Percentiles rank a stretch among this genome's conserved stretches.
phyloP scores from a whole-genome alignment of 2,329 filamentous ascomycete genomes.

The Pleoardoris graminearum region DNA sequence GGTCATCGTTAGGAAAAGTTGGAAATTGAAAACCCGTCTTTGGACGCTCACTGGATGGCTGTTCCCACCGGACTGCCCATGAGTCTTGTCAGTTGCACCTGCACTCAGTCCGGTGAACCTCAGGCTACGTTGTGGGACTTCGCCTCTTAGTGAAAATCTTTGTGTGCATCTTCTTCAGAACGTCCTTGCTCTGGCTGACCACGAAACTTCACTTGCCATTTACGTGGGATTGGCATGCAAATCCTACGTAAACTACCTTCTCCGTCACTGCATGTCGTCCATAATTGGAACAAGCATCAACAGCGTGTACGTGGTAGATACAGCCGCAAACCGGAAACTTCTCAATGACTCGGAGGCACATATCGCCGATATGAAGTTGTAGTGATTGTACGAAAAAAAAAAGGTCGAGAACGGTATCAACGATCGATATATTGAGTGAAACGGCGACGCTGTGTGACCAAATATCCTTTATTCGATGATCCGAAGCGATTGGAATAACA shows the following conservation, averaged over 20 bases:
- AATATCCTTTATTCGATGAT: not conserved
- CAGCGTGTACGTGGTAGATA: constrained; percentile 40
- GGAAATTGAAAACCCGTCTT: not conserved
- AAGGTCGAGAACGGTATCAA: not conserved
- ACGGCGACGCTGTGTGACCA: not conserved
- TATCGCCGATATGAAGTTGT: constrained; percentile 13
- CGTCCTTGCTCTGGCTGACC: not conserved
- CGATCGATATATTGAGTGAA: not conserved
- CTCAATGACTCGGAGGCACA: constrained; percentile 44
- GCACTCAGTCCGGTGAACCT: not conserved
- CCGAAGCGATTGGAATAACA: not conserved
- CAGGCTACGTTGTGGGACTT: not conserved
- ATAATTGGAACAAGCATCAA: constrained; percentile 40
- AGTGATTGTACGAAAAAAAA: not conserved
- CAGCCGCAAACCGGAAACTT: constrained; percentile 45
- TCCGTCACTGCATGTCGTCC: constrained; percentile 38
- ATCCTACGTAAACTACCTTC: constrained; percentile 37
- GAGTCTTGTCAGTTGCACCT: not conserved
- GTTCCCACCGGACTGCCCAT: not conserved
- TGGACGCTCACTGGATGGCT: not conserved
- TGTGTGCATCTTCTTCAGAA: not conserved
- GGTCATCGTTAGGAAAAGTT: not conserved
- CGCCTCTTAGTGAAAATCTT: not conserved
- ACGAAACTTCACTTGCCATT: not conserved
- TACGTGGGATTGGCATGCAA: constrained; percentile 30